Base-by-base conservation (phyloP, 495 filamentous ascomycete genomes). In the Friedmanniomyces simplex region DNA sequence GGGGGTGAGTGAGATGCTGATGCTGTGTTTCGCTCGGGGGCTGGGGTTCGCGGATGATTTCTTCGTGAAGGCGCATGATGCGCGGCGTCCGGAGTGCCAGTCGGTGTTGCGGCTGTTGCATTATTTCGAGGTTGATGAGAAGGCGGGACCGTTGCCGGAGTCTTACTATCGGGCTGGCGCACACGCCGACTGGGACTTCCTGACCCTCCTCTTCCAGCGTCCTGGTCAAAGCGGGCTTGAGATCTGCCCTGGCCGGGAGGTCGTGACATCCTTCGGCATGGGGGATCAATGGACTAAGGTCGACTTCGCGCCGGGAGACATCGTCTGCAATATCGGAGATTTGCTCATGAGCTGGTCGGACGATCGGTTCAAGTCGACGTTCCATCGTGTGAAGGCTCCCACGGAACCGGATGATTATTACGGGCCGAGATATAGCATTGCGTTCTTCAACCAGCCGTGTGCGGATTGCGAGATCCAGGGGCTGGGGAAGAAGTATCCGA, bases 271-370 rank as follows among this genome's bases (percentile, higher is more conserved):
- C 25, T 85, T 83, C 55, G 80, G 76, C 3, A 74, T 76, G 48
- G 78, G 80, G 10, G 79, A 84, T 51, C 66, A 66, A 10, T 85
- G 81, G 82, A 83, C 80, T n/a, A 78, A 78, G 49, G 71, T 85
- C 22, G 77, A 80, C 65, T 75, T 79, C 0, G 66, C 63, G 2
- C 73, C 71, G 0, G 82, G 78, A 0, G 80, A 82, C 59, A 81
- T 83, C 49, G 79, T 84, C 13, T 84, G 80, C 59, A 87, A 85
- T 62, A 83, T 85, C 56, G 82, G 82, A 14, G 82, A 85, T 64
- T 71, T 85, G 62, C 73, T 87, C 26, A 85, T 86, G 82, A 77
- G 73, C 14, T 85, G 83, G 81, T 82, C 77, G 47, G 82, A 85
- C 60, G 83, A 85, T 64, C 75, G 82, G 30, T 83, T 86, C 69